Percentiles rank a stretch among this genome's conserved stretches.
Evolutionary conservation across 306 rosid species (phyloP).

Genomic region (Cicer pinnatifidum): DNA sequence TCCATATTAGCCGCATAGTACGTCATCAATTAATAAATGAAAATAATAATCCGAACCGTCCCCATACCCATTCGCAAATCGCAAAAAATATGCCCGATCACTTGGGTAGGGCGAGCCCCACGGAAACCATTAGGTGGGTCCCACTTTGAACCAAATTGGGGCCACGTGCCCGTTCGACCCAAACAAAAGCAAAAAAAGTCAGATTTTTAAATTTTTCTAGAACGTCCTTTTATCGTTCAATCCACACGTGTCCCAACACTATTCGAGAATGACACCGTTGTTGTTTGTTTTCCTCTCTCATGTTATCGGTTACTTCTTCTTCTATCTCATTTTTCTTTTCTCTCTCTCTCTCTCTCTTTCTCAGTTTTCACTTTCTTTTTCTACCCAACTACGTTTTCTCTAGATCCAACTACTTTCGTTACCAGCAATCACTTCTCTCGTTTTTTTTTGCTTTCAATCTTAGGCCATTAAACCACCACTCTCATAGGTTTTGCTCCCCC

Average conservation of each 20-base stretch:
- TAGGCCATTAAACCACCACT: not conserved
- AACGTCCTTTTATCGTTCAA: constrained; percentile 2
- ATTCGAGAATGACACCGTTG: constrained; percentile 33
- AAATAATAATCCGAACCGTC: constrained; percentile 1
- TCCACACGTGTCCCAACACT: constrained; percentile 39
- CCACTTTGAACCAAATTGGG: not conserved
- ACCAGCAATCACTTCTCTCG: not conserved
- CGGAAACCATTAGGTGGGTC: constrained; percentile 20
- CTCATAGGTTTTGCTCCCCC: not conserved
- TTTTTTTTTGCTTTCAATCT: constrained; percentile 14
- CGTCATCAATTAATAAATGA: too few relatives aligned
- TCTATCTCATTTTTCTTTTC: too few relatives aligned
- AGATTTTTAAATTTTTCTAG: constrained; percentile 28
- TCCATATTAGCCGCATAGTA: too few relatives aligned
- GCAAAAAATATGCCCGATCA: not conserved
- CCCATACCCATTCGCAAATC: not conserved
- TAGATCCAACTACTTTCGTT: constrained; percentile 45
- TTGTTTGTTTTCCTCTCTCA: constrained; percentile 24
- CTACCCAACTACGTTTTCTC: constrained; percentile 43
- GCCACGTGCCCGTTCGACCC: constrained; percentile 33
- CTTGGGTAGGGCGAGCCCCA: not conserved
- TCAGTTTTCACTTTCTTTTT: constrained; percentile 31
- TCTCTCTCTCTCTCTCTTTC: not conserved
- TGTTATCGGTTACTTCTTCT: constrained; percentile 42
- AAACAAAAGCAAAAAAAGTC: constrained; percentile 40